A percentile compares a stretch with the other conserved stretches of the same genome.
Evolutionary conservation across 225 moss, liverwort and hornwort species (phyloP).

Genomic region (Neckera pumila): DNA sequence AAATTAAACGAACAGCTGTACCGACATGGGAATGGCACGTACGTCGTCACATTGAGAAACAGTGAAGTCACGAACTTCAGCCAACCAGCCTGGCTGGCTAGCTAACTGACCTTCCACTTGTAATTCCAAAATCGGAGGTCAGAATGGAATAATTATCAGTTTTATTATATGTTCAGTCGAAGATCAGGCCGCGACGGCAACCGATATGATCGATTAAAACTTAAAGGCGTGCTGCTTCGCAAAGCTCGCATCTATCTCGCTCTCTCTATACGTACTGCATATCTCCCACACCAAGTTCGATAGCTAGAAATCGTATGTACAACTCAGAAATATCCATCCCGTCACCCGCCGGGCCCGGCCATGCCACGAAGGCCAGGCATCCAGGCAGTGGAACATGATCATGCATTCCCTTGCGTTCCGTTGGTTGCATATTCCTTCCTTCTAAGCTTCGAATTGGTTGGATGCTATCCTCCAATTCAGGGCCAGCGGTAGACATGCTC

Average conservation of each 20-base stretch:
- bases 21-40: background rate
- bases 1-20: background rate
- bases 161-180: background rate
- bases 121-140: background rate
- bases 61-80: background rate
- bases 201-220: too few relatives aligned
- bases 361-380: background rate
- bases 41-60: background rate
- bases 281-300: background rate
- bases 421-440: background rate
- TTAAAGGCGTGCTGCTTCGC: background rate
- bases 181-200: background rate
- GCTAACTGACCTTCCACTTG: background rate
- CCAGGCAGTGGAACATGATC: background rate
- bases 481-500: conserved; percentile 3
- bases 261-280: background rate
- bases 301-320: too few relatives aligned
- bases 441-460: background rate
- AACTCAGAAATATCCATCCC: background rate
- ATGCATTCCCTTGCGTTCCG: background rate
- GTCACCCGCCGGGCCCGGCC: background rate
- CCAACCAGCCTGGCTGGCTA: background rate
- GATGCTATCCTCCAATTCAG: background rate
- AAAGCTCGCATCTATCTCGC: background rate
- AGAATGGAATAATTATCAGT: background rate